These are phyloP conservation scores for Syncephalastrum contaminatum DNA, from an alignment of 371 early-diverging fungal genomes.

Conservation along the genomic window DNA sequence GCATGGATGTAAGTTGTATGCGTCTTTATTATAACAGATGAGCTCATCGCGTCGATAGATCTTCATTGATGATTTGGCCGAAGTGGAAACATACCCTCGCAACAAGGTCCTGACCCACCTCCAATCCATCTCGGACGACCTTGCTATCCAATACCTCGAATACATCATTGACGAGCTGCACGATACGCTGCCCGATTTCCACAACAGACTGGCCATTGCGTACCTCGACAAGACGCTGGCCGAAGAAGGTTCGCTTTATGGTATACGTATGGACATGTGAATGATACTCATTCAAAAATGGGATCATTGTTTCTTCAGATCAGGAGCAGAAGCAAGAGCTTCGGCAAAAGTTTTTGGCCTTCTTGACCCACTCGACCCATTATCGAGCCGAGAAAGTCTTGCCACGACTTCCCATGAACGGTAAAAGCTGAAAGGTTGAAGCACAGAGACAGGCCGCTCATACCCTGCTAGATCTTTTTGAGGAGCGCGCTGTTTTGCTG, in stretches of 20 bases:
- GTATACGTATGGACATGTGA: too few relatives aligned
- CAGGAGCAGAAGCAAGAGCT: constrained; percentile 11
- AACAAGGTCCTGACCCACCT: constrained; percentile 56
- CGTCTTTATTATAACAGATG: background rate
- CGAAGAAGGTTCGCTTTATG: background rate
- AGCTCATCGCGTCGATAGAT: constrained; percentile 42
- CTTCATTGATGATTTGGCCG: constrained; percentile 73
- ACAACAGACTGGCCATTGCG: constrained; percentile 74
- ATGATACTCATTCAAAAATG: background rate
- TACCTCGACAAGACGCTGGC: constrained; percentile 59
- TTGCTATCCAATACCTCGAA: constrained; percentile 76
- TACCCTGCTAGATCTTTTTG: constrained; percentile 58
- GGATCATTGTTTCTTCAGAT: background rate
- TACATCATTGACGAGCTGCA: constrained; percentile 70
- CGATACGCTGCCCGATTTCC: constrained; percentile 72
- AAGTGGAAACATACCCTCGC: constrained; percentile 56
- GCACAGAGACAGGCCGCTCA: background rate
- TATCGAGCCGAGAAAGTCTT: constrained; percentile 81
- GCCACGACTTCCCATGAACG: constrained; percentile 72
- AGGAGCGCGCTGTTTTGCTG: constrained; percentile 82
- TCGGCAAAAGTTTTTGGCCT: constrained; percentile 50
- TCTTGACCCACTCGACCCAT: constrained; percentile 64
- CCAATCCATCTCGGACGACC: constrained; percentile 57
- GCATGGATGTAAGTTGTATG: constrained; percentile 65
- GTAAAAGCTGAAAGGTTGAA: constrained; percentile 18